Percentiles rank a stretch among this genome's conserved stretches.
Evolutionary conservation across 1,284 basidiomycete species (phyloP).

Genomic region (Schizophyllum commune): DNA sequence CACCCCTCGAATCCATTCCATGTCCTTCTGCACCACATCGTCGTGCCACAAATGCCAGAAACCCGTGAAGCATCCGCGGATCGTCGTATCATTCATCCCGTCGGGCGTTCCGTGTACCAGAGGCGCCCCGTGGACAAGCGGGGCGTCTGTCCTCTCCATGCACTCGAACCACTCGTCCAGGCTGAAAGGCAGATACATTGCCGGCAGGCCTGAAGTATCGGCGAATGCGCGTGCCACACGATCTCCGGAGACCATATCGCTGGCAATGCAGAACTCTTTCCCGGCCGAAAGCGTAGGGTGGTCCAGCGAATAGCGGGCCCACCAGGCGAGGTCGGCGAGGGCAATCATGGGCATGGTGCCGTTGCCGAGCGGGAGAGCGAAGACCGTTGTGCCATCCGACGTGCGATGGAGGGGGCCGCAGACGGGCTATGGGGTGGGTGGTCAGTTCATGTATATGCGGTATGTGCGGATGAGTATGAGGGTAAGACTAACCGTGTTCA

Average conservation of each 20-base stretch:
- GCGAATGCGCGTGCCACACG: slow-evolving; percentile 24
- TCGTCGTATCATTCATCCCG: slow-evolving; percentile 13
- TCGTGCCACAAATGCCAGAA: slow-evolving; percentile 36
- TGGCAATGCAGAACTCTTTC: slow-evolving; percentile 32
- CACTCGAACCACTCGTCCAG: slow-evolving; percentile 8
- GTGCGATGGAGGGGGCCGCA: slow-evolving; percentile 32
- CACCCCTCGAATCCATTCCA: slow-evolving; percentile 31
- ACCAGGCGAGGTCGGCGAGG: slow-evolving; percentile 40
- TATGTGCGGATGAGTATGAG: not conserved
- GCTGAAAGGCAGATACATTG: slow-evolving; percentile 6
- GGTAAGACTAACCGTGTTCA: slow-evolving; percentile 17
- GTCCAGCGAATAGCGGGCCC: slow-evolving; percentile 39
- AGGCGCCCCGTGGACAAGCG: not conserved
- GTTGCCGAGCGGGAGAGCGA: slow-evolving; percentile 29
- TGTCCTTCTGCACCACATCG: slow-evolving; percentile 33
- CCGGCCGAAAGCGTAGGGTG: slow-evolving; percentile 31
- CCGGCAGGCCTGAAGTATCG: slow-evolving; percentile 5
- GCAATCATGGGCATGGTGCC: slow-evolving; percentile 37
- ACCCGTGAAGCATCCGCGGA: slow-evolving; percentile 30
- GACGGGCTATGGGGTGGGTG: slow-evolving; percentile 19
- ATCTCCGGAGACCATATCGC: slow-evolving; percentile 36
- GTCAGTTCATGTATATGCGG: not conserved
- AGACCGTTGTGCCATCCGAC: slow-evolving; percentile 36
- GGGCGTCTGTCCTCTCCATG: slow-evolving; percentile 10
- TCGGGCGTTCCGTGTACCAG: not conserved